These are phyloP conservation scores for Linderniella brevidens DNA, from an alignment of 257 asterid species.

Conservation along the genomic window DNA sequence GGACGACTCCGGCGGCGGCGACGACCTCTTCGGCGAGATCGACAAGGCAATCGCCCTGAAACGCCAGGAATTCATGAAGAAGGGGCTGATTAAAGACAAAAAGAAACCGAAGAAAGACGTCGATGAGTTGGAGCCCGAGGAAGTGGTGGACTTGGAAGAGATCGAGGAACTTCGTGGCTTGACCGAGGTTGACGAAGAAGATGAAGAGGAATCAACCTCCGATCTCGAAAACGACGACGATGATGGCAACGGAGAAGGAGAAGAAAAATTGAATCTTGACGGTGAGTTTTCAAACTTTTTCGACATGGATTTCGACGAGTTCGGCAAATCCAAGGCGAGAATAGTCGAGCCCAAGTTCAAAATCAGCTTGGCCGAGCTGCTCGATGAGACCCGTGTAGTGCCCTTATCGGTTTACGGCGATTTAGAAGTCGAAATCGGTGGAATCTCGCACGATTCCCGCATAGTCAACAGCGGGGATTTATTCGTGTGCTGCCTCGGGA, in stretches of 20 bases:
- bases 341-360: conserved; percentile 68
- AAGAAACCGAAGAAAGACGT: conserved; percentile 15
- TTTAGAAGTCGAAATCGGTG: conserved; percentile 60
- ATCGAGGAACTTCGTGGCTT: conserved; percentile 58
- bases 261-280: conserved; percentile 8
- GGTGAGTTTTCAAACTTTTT: conserved; percentile 30
- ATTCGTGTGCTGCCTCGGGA: conserved; percentile 71
- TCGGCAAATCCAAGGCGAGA: conserved; percentile 46
- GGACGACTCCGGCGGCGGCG: conserved; percentile 58
- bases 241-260: no score
- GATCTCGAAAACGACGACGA: conserved; percentile 44
- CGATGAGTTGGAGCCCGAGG: conserved; percentile 85
- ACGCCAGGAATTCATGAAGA: conserved; percentile 65
- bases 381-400: conserved; percentile 83
- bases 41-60: conserved; percentile 84
- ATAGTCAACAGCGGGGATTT: conserved; percentile 80
- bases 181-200: conserved; percentile 36
- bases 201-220: conserved; percentile 21
- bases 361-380: conserved; percentile 74
- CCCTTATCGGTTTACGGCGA: conserved; percentile 71
- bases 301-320: conserved; percentile 71
- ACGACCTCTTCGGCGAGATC: conserved; percentile 84
- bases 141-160: conserved; percentile 80
- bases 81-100: conserved; percentile 56
- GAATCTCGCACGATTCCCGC: conserved; percentile 82